Base-by-base conservation (phyloP, 331 rosid species). In the Malus hybrid region DNA sequence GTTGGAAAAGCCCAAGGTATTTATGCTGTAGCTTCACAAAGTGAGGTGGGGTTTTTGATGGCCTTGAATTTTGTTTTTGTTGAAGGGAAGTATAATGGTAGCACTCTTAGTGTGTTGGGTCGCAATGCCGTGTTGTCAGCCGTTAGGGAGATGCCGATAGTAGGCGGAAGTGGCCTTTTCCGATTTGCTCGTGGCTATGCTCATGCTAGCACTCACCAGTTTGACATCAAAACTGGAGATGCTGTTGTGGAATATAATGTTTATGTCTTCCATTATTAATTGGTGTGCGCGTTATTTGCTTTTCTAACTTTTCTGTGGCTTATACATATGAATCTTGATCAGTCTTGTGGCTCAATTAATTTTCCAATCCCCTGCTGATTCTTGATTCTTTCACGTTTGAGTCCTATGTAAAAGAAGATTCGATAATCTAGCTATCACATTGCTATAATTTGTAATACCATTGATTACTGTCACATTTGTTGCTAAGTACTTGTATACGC, bases 1-100 rank as follows among this genome's bases (percentile, higher is more conserved):
- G 88, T 89, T 2, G 93, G 91, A 14, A 73, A 85, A 54, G 91
- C 93, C 2, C 91, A 89, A 55, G 93, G 91, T 0, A 81, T 89
- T 1, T 89, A 87, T 59, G 89, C 88, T 4, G 64, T 80, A 6
- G 93, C 89, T 10, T 83, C 89, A 4, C 85, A 64, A 13, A 71
- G 31, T 9, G 90, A 83, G 31, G 0, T 76, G 1, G 86, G 85
- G 3, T 18, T 85, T 1, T 79, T 86, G 6, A 86, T 89, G 93
- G 89, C 76, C 6, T 8, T 84, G 31, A 86, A 75, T 67, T 89
- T 80, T 44, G 90, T 50, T 1, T 86, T 89, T 75, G 71, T 76
- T 0, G 70, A 76, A 56, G 93, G 89, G 42, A 78, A 86, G 76
- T 81, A 69, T 48, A 89, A 83, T 18, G 91, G 91, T 0, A 89